Evolutionary conservation across 1,139 yeast genomes (phyloP).

Genomic region (Kodamaea plutei): DNA sequence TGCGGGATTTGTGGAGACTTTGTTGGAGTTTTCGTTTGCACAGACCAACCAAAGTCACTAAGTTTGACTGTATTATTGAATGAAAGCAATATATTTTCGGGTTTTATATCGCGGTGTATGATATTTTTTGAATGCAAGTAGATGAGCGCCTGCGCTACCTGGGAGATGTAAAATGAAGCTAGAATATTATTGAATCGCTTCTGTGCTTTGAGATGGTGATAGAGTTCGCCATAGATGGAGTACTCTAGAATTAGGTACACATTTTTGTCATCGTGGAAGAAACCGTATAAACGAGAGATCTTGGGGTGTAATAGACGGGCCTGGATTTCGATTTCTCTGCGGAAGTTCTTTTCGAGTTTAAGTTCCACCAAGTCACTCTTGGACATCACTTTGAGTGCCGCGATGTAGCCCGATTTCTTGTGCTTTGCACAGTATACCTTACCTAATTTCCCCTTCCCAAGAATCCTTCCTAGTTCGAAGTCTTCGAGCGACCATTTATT

Average conservation of each 20-base stretch:
- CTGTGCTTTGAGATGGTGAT: conserved; percentile 60
- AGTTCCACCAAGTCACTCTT: conserved; percentile 71
- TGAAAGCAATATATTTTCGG: conserved; percentile 80
- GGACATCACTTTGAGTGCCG: conserved; percentile 90
- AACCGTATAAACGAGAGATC: conserved; percentile 77
- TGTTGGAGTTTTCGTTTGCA: conserved; percentile 21
- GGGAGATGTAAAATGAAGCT: conserved; percentile 78
- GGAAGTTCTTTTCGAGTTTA: conserved; percentile 81
- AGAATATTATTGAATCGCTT: conserved; percentile 66
- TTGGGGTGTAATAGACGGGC: conserved; percentile 71
- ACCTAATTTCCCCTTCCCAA: conserved; percentile 94
- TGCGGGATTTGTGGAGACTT: neutral
- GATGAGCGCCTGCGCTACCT: conserved; percentile 73
- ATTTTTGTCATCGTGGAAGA: conserved; percentile 73
- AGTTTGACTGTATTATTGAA: conserved; percentile 70
- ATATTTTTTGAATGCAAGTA: conserved; percentile 76
- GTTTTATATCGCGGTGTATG: conserved; percentile 89
- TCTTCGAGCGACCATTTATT: conserved; percentile 41
- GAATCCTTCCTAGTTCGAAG: conserved; percentile 81
- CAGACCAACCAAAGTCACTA: conserved; percentile 97
- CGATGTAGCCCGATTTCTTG: conserved; percentile 66
- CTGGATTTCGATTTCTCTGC: conserved; percentile 91
- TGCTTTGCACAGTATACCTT: conserved; percentile 87
- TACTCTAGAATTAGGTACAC: conserved; percentile 85
- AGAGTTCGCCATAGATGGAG: conserved; percentile 83